Evolutionary conservation across 805 yeast species (phyloP).

Genomic region (Tetrapisispora nanseiensis): DNA sequence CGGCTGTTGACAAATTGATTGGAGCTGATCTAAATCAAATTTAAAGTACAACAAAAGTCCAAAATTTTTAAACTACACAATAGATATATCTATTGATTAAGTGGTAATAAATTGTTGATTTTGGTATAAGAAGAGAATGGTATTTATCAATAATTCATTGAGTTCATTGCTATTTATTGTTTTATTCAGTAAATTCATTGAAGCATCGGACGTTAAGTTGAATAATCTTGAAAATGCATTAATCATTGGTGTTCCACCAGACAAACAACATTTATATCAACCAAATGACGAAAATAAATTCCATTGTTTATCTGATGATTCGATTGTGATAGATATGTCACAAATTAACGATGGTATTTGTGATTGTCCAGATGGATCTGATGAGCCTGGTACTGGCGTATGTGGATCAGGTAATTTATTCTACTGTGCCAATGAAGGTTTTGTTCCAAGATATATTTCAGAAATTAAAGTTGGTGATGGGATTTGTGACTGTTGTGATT

Average conservation of each 20-base stretch:
- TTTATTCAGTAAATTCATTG: neutral
- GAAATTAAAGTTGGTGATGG: constrained; percentile 75
- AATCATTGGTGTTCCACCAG: constrained; percentile 15
- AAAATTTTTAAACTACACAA: no score
- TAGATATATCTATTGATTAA: no score
- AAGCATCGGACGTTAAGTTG: neutral
- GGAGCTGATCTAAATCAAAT: no score
- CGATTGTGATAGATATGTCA: constrained; percentile 45
- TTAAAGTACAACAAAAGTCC: no score
- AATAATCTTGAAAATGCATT: neutral
- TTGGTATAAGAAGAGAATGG: no score
- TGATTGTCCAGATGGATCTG: constrained; percentile 97
- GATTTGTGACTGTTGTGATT: constrained; percentile 95
- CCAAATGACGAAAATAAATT: constrained; percentile 32
- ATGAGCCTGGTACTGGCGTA: constrained; percentile 92
- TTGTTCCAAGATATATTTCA: constrained; percentile 50
- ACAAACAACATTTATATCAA: constrained; percentile 10
- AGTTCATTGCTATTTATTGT: neutral
- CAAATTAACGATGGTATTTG: constrained; percentile 84
- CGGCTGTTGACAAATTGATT: no score
- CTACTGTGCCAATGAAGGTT: constrained; percentile 73
- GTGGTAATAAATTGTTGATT: no score
- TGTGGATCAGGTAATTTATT: constrained; percentile 42
- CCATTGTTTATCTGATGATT: constrained; percentile 61
- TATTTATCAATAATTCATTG: neutral